Base-by-base conservation (phyloP, 768 basidiomycete species). In the Russula sp. region DNA sequence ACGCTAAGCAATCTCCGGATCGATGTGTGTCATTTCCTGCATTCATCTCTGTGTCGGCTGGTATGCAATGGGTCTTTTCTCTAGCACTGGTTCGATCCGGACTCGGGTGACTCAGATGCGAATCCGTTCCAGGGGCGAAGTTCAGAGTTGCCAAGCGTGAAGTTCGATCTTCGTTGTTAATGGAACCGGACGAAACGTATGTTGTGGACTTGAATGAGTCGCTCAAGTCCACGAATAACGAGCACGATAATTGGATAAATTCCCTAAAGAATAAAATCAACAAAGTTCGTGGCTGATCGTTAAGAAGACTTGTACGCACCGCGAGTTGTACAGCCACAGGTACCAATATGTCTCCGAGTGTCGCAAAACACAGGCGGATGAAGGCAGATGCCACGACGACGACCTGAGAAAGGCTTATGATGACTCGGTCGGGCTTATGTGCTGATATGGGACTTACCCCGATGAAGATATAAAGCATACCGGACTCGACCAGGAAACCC, bases 181-280 rank as follows among this genome's bases (percentile, higher is more conserved):
- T 11, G n/a, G 22, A n/a, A 52, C 50, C 28, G 38, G 28, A 55
- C 22, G 59, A 36, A 24, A n/a, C 14, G 38, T n/a, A 51, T 16
- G 44, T 10, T 6, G 46, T 42, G 24, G 38, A 3, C n/a, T 52
- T 26, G 40, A 58, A 22, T 4, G 62, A 51, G 28, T 2, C 26
- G 3, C 24, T 20, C n/a, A 42, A 38, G 6, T 60, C 48, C 6
- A 46, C 49, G 11, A 63, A 42, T 20, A 63, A 14, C n/a, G n/a
- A 64, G 34, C 10, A 54, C 42, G 58, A 49, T 22, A 28, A 59
- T 54, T 7, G 58, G 63, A 40, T 64, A 59, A 20, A 64, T 64
- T 42, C 62, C 49, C 57, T 63, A 48, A 11, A 22, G 13, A 20
- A 2, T 10, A 8, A 51, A 24, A 32, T 57, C 26, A 62, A 28